A percentile compares a stretch with the other conserved stretches of the same genome.
These are phyloP conservation scores for Hyaloscypha variabilis DNA, from an alignment of 495 filamentous ascomycete genomes.

Conservation along the genomic window DNA sequence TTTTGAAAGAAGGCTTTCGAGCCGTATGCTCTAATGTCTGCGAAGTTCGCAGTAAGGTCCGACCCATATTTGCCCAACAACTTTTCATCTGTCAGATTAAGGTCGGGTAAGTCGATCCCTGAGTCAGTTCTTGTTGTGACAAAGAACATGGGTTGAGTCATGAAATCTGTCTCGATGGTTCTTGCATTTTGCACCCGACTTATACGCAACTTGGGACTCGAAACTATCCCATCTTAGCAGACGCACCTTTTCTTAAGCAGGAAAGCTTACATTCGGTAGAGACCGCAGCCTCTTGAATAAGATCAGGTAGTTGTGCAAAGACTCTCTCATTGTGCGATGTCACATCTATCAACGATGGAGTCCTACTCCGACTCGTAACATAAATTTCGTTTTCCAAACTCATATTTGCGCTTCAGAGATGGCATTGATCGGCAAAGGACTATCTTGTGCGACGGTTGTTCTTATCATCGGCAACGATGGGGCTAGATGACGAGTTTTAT, in stretches of 20 bases:
- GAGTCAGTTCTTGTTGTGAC: conserved; percentile 25
- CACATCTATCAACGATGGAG: conserved; percentile 27
- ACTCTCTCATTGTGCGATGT: conserved; percentile 23
- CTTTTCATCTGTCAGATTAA: conserved; percentile 27
- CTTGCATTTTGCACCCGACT: conserved; percentile 18
- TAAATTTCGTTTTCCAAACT: conserved; percentile 19
- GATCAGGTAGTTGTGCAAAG: conserved; percentile 26
- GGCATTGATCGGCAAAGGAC: conserved; percentile 5
- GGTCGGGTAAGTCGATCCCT: conserved; percentile 28
- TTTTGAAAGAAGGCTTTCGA: conserved; percentile 29
- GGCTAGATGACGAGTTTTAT: conserved; percentile 3
- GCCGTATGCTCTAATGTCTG: conserved; percentile 28
- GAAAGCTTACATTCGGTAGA: conserved; percentile 30
- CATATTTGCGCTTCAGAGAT: conserved; percentile 20
- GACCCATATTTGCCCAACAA: conserved; percentile 28
- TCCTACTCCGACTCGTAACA: conserved; percentile 27
- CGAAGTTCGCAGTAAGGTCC: conserved; percentile 30
- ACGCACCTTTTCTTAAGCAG: neutral
- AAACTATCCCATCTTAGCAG: conserved; percentile 24
- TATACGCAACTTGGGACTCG: conserved; percentile 24
- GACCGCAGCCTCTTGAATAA: conserved; percentile 31
- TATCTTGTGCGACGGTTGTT: neutral
- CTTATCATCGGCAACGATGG: conserved; percentile 3
- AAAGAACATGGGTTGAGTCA: conserved; percentile 24
- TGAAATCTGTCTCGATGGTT: conserved; percentile 14